These are phyloP conservation scores for Colletotrichum horii DNA, from an alignment of 2,329 filamentous ascomycete species.

Conservation along the genomic window DNA sequence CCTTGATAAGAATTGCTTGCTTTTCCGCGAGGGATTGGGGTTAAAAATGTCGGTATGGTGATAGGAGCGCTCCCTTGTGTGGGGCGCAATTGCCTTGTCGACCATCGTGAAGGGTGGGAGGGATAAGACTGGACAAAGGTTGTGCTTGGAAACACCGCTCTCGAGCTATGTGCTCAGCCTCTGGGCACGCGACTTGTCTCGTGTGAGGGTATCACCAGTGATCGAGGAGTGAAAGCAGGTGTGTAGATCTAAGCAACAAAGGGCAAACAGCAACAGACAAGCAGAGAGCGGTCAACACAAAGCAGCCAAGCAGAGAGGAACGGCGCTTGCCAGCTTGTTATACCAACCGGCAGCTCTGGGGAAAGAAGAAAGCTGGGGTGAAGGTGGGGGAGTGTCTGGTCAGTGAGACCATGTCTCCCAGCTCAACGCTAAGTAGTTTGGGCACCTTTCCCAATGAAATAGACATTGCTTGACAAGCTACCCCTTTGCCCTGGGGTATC, in stretches of 20 bases:
- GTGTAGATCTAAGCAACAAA: not conserved
- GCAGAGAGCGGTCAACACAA: slow-evolving; percentile 10
- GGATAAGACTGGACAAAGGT: not conserved
- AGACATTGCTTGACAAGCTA: slow-evolving; percentile 7
- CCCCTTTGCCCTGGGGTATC: slow-evolving; percentile 9
- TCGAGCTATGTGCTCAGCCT: not conserved
- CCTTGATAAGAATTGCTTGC: slow-evolving; percentile 1
- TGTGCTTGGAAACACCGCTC: not conserved
- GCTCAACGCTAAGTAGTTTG: slow-evolving; percentile 8
- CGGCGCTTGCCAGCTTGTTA: slow-evolving; percentile 19
- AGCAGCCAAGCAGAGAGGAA: not conserved
- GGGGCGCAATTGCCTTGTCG: slow-evolving; percentile 22
- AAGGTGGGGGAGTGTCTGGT: slow-evolving; percentile 18
- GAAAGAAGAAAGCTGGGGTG: slow-evolving; percentile 15
- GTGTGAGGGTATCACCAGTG: slow-evolving; percentile 1
- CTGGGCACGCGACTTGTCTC: not conserved
- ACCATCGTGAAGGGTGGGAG: not conserved
- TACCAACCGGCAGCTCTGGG: not conserved
- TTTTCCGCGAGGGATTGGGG: slow-evolving; percentile 14
- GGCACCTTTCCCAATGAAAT: slow-evolving; percentile 1
- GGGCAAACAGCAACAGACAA: slow-evolving; percentile 9
- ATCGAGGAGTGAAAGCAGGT: not conserved
- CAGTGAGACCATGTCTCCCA: slow-evolving; percentile 16
- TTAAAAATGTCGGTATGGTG: slow-evolving; percentile 18
- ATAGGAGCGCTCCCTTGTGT: slow-evolving; percentile 22